A percentile compares a stretch with the other conserved stretches of the same genome.
phyloP scores from a whole-genome alignment of 1,284 basidiomycete species.

The Cryptococcus sp. region DNA sequence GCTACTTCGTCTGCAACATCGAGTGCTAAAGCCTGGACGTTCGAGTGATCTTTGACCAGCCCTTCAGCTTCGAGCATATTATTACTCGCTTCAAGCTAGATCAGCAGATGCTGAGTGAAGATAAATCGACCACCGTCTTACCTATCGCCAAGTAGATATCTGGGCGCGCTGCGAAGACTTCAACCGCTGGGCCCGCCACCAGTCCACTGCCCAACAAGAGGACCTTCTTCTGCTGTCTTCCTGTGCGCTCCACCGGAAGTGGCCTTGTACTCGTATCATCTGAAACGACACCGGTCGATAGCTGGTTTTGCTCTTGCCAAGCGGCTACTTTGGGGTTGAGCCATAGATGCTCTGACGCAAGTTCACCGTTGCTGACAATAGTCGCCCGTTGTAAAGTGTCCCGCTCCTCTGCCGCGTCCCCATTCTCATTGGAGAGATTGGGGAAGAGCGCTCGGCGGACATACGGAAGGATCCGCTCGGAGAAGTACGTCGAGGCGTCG shows the following conservation, averaged over 20 bases:
- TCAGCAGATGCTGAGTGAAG: slow-evolving; percentile 1
- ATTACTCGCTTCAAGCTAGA: slow-evolving; percentile 67
- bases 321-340: slow-evolving; percentile 60
- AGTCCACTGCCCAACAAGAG: slow-evolving; percentile 87
- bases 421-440: slow-evolving; percentile 20
- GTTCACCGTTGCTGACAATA: slow-evolving; percentile 64
- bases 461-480: slow-evolving; percentile 67
- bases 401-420: slow-evolving; percentile 42
- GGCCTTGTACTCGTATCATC: not conserved
- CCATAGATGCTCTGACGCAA: slow-evolving; percentile 64
- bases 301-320: slow-evolving; percentile 40
- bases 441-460: slow-evolving; percentile 56
- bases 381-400: slow-evolving; percentile 66
- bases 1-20: slow-evolving; percentile 64
- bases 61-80: slow-evolving; percentile 63
- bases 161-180: slow-evolving; percentile 63
- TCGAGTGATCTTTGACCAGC: slow-evolving; percentile 61
- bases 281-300: not conserved
- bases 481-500: slow-evolving; percentile 79
- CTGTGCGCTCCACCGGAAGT: not conserved
- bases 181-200: slow-evolving; percentile 81
- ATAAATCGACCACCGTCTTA: slow-evolving; percentile 49
- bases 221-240: slow-evolving; percentile 64
- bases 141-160: slow-evolving; percentile 74
- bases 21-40: slow-evolving; percentile 64